Base-by-base conservation (phyloP, 257 asterid genomes). In the Ilex asprella region DNA sequence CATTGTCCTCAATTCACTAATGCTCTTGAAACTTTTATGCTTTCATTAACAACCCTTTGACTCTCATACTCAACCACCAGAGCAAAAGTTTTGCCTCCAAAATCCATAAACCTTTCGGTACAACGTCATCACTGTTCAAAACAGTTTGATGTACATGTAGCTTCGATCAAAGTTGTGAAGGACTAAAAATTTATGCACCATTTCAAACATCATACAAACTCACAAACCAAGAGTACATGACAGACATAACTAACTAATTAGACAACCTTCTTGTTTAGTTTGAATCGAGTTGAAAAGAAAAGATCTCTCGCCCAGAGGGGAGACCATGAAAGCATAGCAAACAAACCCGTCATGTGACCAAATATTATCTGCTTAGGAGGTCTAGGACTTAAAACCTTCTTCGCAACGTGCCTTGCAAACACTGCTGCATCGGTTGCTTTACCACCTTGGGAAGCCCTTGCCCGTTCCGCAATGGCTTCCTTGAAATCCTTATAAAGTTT, bases 241-340 rank as follows among this genome's bases (percentile, higher is more conserved):
- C 41, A 35, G 8, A 0, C 41, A 35, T 35, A 35, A 35, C 41
- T 8, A 35, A 35, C 41, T 35, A 4, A 35, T 53, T 21, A 31
- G 39, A 46, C 13, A 3, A 75, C 49, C 65, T 62, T 74, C 68
- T 54, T 72, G 32, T 74, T 74, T 12, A 86, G 47, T 55, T 68
- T 73, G 35, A 88, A 88, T 12, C 78, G 55, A 5, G 58, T 80
- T 2, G 75, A 60, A 11, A 83, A 85, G 65, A 83, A 82, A 2
- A 71, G 31, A 75, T 84, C 95, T 31, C 90, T 78, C 1, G 63
- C 81, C 92, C 95, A 88, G 30, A 88, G 81, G 0, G 94, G 94
- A 30, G 86, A 81, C 73, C 75, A 71, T 0, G 84, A 77, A 51
- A 88, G 81, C 52, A 85, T 39, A 39, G 70, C 61, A 78, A 83